Conservation (phyloP, 2,329 filamentous ascomycete species). For the Xenoacremonium recifei region DNA sequence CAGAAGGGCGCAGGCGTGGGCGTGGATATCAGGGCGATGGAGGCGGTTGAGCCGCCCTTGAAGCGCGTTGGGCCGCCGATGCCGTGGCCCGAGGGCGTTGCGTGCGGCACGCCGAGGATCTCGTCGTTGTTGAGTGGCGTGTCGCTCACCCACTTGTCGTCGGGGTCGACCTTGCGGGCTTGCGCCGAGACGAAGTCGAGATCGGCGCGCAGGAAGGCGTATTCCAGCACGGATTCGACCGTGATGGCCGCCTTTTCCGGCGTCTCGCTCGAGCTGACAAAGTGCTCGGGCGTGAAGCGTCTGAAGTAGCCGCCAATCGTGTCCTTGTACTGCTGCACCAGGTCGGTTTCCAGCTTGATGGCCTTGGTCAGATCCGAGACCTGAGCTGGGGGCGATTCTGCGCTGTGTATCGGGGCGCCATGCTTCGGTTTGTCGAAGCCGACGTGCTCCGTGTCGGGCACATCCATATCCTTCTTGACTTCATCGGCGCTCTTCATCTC, state of each 20-base stretch:
- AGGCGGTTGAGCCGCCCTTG: conserved; percentile 91
- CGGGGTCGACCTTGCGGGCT: conserved; percentile 73
- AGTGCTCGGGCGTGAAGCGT: conserved; percentile 81
- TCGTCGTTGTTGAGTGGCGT: conserved; percentile 81
- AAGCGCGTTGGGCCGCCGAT: conserved; percentile 80
- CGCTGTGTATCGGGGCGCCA: conserved; percentile 35
- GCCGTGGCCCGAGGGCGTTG: conserved; percentile 52
- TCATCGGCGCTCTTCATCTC: conserved; percentile 51
- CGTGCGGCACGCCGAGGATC: conserved; percentile 64
- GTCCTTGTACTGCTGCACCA: conserved; percentile 76
- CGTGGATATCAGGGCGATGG: conserved; percentile 85
- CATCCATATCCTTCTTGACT: conserved; percentile 36
- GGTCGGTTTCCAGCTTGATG: conserved; percentile 63
- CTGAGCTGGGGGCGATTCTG: conserved; percentile 46
- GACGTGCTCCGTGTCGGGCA: conserved; percentile 31
- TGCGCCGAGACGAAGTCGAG: conserved; percentile 92
- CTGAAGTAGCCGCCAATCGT: conserved; percentile 93
- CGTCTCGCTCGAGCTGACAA: conserved; percentile 44
- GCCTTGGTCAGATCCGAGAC: conserved; percentile 59
- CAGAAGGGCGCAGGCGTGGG: conserved; percentile 91
- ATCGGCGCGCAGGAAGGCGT: conserved; percentile 91
- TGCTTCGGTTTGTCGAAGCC: conserved; percentile 37
- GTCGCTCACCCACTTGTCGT: conserved; percentile 70
- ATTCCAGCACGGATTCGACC: conserved; percentile 78
- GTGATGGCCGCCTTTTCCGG: conserved; percentile 46